phyloP scores from a whole-genome alignment of 1,284 basidiomycete species.

The Ceratobasidium sp. region DNA sequence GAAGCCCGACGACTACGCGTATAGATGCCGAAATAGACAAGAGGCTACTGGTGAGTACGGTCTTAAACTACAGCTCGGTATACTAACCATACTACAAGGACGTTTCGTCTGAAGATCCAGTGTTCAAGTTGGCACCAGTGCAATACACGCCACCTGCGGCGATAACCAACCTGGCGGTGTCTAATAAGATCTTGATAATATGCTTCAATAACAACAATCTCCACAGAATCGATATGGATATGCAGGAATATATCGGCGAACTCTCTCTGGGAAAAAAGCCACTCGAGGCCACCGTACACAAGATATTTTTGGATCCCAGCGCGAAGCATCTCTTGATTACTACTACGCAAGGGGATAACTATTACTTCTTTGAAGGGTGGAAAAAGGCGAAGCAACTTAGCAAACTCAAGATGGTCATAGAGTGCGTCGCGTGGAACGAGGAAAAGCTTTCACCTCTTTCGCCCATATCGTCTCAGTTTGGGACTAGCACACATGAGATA shows the following conservation, averaged over 20 bases:
- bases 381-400: conserved; percentile 83
- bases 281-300: conserved; percentile 74
- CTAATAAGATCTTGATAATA: conserved; percentile 88
- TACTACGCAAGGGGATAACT: conserved; percentile 90
- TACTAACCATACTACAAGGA: conserved; percentile 32
- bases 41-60: conserved; percentile 47
- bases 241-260: conserved; percentile 78
- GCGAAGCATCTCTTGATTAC: conserved; percentile 90
- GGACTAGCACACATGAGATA: conserved; percentile 82
- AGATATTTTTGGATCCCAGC: conserved; percentile 90
- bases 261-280: conserved; percentile 72
- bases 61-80: conserved; percentile 45
- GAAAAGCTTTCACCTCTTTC: conserved; percentile 34
- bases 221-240: conserved; percentile 85
- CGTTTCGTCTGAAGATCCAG: conserved; percentile 60
- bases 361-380: conserved; percentile 86
- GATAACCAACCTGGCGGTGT: conserved; percentile 80
- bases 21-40: conserved; percentile 38
- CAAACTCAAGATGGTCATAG: conserved; percentile 87
- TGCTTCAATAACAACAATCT: conserved; percentile 79
- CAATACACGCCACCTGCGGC: conserved; percentile 88
- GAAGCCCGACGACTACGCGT: conserved; percentile 27
- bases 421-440: conserved; percentile 91
- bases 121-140: conserved; percentile 87
- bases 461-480: conserved; percentile 62